These are phyloP conservation scores for Onygena corvina DNA, from an alignment of 2,329 filamentous ascomycete genomes.

Conservation along the genomic window DNA sequence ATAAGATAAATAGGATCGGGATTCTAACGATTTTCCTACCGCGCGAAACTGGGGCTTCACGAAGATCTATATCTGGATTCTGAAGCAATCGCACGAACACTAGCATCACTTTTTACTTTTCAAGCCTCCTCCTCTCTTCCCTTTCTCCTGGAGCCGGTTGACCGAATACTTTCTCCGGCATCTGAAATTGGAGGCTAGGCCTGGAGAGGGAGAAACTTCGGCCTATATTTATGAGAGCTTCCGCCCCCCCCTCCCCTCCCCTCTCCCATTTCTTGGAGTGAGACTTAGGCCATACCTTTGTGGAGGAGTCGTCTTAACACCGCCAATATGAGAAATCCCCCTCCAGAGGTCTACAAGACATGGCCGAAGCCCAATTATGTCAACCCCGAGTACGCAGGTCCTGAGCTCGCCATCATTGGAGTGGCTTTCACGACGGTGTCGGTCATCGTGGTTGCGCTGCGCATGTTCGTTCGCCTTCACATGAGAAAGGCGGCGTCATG, in stretches of 20 bases:
- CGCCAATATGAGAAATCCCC: constrained; percentile 15
- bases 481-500: constrained; percentile 15
- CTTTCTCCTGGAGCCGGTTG: not conserved
- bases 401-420: constrained; percentile 18
- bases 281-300: too few relatives aligned
- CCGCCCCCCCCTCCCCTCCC: too few relatives aligned
- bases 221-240: constrained; percentile 2
- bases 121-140: not conserved
- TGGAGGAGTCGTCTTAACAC: too few relatives aligned
- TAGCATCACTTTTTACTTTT: not conserved
- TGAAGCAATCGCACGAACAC: not conserved
- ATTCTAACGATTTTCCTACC: constrained; percentile 1
- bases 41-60: not conserved
- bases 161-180: not conserved
- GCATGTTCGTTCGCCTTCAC: constrained; percentile 16
- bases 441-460: constrained; percentile 16
- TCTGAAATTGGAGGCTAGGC: not conserved
- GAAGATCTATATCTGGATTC: not conserved
- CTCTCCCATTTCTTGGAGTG: too few relatives aligned
- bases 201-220: not conserved
- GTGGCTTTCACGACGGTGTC: constrained; percentile 19
- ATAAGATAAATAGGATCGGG: not conserved
- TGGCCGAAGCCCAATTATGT: constrained; percentile 26
- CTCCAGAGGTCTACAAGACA: constrained; percentile 14
- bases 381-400: constrained; percentile 21